These are phyloP conservation scores for Phytophthora vignae DNA, from an alignment of 352 stramenopile genomes.

Conservation along the genomic window DNA sequence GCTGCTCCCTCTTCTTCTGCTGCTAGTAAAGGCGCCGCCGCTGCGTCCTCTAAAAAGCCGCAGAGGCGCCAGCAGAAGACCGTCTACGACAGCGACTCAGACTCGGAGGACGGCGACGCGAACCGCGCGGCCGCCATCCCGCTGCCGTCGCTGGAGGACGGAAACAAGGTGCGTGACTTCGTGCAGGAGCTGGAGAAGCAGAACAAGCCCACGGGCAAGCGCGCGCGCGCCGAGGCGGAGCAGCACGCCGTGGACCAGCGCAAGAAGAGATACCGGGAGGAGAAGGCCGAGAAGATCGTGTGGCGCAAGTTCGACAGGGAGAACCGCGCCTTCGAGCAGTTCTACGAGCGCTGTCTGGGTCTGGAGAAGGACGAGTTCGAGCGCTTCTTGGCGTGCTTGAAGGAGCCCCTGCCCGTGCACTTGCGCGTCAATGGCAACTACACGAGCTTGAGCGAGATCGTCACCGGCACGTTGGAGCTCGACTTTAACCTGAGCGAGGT, in stretches of 20 bases:
- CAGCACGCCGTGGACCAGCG: conserved; percentile 61
- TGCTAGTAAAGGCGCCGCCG: neutral
- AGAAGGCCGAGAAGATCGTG: conserved; percentile 86
- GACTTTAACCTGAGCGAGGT: conserved; percentile 73
- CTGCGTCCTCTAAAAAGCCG: neutral
- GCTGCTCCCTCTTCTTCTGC: neutral
- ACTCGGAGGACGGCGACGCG: conserved; percentile 47
- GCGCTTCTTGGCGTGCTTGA: conserved; percentile 83
- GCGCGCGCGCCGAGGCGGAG: conserved; percentile 58
- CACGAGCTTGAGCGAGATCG: conserved; percentile 81
- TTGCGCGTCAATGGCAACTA: conserved; percentile 91
- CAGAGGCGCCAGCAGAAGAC: conserved; percentile 33
- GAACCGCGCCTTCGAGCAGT: conserved; percentile 84
- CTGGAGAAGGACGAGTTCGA: conserved; percentile 78
- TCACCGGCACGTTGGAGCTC: conserved; percentile 73
- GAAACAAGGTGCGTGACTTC: conserved; percentile 71
- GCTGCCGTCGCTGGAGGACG: conserved; percentile 73
- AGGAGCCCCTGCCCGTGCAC: conserved; percentile 79
- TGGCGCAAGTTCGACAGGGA: conserved; percentile 90
- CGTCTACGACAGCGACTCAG: conserved; percentile 52
- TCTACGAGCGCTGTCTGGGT: conserved; percentile 82
- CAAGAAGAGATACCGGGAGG: conserved; percentile 68
- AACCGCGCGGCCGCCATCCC: conserved; percentile 51
- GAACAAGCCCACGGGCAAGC: conserved; percentile 46
- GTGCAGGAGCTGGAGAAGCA: conserved; percentile 51